Evolutionary conservation across 257 asterid species (phyloP).

Genomic region (Nicotiana obtusifolia): DNA sequence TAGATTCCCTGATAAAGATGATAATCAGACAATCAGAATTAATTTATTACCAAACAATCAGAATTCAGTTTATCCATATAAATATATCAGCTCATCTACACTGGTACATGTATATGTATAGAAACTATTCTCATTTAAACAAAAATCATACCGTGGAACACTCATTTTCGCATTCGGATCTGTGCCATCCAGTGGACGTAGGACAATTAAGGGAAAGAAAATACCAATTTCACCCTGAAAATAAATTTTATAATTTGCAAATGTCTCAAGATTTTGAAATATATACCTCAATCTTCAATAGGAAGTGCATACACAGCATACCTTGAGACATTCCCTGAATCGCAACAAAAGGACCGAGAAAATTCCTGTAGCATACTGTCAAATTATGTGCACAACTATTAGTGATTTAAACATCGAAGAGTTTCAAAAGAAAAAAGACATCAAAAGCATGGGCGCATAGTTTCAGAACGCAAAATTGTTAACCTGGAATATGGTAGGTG

Average conservation of each 20-base stretch:
- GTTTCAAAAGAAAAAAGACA: background rate
- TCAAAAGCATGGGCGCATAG: slow-evolving; percentile 11
- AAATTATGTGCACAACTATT: slow-evolving; percentile 21
- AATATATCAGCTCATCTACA: background rate
- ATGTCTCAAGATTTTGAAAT: slow-evolving; percentile 16
- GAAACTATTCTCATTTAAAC: slow-evolving; percentile 6
- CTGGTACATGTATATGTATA: background rate
- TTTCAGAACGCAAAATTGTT: slow-evolving; percentile 10
- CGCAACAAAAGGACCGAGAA: slow-evolving; percentile 77
- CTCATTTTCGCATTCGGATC: slow-evolving; percentile 70
- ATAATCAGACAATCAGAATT: background rate
- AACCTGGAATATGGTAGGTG: slow-evolving; percentile 85
- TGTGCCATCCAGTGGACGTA: slow-evolving; percentile 81
- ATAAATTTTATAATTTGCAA: slow-evolving; percentile 15
- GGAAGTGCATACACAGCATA: slow-evolving; percentile 22
- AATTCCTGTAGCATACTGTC: slow-evolving; percentile 90
- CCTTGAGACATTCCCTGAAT: slow-evolving; percentile 94
- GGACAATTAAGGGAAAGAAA: slow-evolving; percentile 87
- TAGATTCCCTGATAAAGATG: slow-evolving; percentile 1
- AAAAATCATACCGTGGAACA: slow-evolving; percentile 73
- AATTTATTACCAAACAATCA: background rate
- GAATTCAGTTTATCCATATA: slow-evolving; percentile 1
- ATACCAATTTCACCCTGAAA: slow-evolving; percentile 94
- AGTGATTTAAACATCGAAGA: background rate
- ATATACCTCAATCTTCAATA: slow-evolving; percentile 9